Base-by-base conservation (phyloP, 1,284 basidiomycete genomes). In the Serendipita sp. region DNA sequence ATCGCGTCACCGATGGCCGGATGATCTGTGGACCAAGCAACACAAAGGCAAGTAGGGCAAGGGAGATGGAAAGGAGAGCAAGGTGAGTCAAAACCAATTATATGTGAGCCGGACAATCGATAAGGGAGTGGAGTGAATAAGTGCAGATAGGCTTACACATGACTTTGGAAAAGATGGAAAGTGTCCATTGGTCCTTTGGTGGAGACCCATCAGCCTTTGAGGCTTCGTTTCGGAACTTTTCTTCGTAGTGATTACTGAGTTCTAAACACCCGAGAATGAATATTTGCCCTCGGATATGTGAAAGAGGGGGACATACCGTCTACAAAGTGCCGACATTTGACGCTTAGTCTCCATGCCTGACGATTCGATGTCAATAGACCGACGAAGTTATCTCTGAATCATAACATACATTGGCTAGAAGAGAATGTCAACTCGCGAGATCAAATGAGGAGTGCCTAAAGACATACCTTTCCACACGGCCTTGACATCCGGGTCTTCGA, bases 1-100 rank as follows among this genome's bases (percentile, higher is more conserved):
- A 74, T 71, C 4, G 71, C 72, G 49, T 74, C 72, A 3, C 69
- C 69, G 41, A 74, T 71, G 17, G 69, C 68, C 10, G 71, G 68
- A 58, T 73, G 71, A 62, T 70, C 71, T 70, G 38, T 38, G 38
- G 38, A 38, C 38, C 38, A 38, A 5, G 2, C 12, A 5, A 38
- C 5, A 38, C 38, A 38, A 38, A 13, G 38, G 5, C 38, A 1
- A 38, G 38, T 5, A 13, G 12, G 38, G 12, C 5, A 38, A 38
- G 38, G 53, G 53, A 26, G 10, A 35, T 38, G 43, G 30, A 50
- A 17, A 13, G 0, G 38, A 38, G 12, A 1, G 22, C 22, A 22
- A 22, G 22, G 22, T 22, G 22, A 38, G 38, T 38, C 38, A 38
- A 13, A 6, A 38, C 0, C 38, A 38, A 5, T 38, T 0, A 1